Conservation (phyloP, 495 filamentous ascomycete genomes). For the Lentithecium fluviatile region DNA sequence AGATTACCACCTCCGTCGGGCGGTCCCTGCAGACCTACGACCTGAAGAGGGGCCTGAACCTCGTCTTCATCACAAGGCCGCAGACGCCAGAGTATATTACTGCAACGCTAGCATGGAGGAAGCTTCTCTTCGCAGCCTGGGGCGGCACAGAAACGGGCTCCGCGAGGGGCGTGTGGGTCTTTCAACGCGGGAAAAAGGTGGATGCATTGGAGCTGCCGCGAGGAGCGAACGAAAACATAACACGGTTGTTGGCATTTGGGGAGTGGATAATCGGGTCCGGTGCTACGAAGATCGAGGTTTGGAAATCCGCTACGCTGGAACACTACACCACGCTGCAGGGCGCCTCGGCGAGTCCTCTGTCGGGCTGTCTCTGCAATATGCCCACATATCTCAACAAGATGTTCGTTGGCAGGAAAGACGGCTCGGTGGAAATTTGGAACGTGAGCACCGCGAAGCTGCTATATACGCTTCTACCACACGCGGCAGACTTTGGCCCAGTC, state of each 20-base stretch:
- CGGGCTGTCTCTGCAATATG: constrained; percentile 74
- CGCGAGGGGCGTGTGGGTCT: constrained; percentile 79
- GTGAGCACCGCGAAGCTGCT: constrained; percentile 84
- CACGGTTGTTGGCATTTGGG: constrained; percentile 77
- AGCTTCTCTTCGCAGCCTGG: constrained; percentile 84
- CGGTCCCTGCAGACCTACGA: constrained; percentile 92
- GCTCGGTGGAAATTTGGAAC: constrained; percentile 97
- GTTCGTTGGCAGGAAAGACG: constrained; percentile 79
- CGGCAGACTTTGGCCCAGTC: constrained; percentile 65
- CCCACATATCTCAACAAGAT: constrained; percentile 96
- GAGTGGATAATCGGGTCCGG: constrained; percentile 87
- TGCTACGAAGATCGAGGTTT: constrained; percentile 74
- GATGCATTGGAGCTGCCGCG: constrained; percentile 66
- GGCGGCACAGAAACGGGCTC: constrained; percentile 54
- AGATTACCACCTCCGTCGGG: constrained; percentile 93
- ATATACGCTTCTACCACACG: constrained; percentile 74
- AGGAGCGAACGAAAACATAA: constrained; percentile 64
- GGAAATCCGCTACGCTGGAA: constrained; percentile 79
- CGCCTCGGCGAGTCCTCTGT: constrained; percentile 53
- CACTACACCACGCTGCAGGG: constrained; percentile 77
- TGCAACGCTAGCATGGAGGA: constrained; percentile 83
- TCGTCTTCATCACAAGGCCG: constrained; percentile 87
- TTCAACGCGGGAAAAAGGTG: constrained; percentile 86
- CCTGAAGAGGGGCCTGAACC: constrained; percentile 78
- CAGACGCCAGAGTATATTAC: constrained; percentile 84